Percentiles rank a stretch among this genome's conserved stretches.
Conservation (phyloP, 2,329 filamentous ascomycete species). For the Paramyrothecium roridum region DNA sequence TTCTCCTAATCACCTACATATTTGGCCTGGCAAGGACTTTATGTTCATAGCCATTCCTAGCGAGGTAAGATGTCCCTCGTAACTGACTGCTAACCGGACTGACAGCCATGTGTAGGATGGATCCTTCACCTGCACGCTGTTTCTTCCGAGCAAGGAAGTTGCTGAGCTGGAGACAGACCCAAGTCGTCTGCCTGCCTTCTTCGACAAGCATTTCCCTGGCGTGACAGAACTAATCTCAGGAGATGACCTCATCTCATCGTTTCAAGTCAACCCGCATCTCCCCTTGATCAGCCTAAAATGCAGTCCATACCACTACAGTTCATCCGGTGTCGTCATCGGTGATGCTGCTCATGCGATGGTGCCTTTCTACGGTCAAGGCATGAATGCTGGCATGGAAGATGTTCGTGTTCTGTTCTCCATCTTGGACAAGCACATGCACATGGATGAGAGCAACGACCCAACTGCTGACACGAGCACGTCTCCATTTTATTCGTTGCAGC, state of each 20-base stretch:
- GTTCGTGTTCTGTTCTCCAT: constrained; percentile 83
- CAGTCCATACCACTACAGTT: constrained; percentile 76
- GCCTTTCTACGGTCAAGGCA: constrained; percentile 96
- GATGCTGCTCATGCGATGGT: constrained; percentile 98
- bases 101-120: constrained; percentile 58
- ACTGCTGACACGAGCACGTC: constrained; percentile 18
- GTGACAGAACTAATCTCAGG: constrained; percentile 71
- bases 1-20: constrained; percentile 90
- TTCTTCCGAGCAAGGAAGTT: constrained; percentile 73
- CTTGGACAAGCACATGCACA: constrained; percentile 64
- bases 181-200: constrained; percentile 64
- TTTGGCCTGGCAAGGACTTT: constrained; percentile 90
- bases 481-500: constrained; percentile 43
- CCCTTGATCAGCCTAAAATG: constrained; percentile 94
- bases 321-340: constrained; percentile 79
- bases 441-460: constrained; percentile 41
- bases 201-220: constrained; percentile 81
- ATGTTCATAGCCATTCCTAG: constrained; percentile 98
- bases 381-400: constrained; percentile 95
- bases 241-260: constrained; percentile 68
- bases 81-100: constrained; percentile 8
- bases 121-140: constrained; percentile 92
- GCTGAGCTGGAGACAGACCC: constrained; percentile 62
- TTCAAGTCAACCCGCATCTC: constrained; percentile 79
- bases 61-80: constrained; percentile 37